Conservation (phyloP, 2,329 filamentous ascomycete species). For the Ambrosiella xylebori region DNA sequence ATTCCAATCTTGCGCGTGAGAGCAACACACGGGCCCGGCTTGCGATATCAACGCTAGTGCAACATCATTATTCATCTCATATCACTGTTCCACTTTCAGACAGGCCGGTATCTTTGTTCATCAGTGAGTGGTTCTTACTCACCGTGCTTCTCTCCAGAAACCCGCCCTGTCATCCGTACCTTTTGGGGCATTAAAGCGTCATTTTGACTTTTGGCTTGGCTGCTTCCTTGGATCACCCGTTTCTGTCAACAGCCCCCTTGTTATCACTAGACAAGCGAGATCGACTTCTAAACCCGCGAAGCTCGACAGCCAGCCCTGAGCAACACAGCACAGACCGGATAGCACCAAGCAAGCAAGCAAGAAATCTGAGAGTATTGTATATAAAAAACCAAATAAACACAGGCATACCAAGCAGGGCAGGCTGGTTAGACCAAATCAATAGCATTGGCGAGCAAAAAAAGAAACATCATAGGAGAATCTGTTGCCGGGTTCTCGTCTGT, state of each 20-base stretch:
- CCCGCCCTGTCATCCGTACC: neutral
- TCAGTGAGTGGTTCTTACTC: no score
- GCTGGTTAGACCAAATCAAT: neutral
- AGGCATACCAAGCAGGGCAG: neutral
- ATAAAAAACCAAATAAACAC: neutral
- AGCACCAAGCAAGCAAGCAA: neutral
- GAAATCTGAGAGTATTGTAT: neutral
- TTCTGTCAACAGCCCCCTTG: conserved; percentile 2
- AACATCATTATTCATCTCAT: neutral
- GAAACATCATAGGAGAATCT: neutral
- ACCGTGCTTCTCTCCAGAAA: no score
- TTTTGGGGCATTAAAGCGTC: conserved; percentile 1
- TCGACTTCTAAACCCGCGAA: conserved; percentile 10
- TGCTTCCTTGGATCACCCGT: conserved; percentile 6
- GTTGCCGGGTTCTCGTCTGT: neutral
- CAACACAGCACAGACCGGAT: neutral
- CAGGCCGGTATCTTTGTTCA: no score
- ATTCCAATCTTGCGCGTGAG: neutral
- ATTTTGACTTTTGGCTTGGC: conserved; percentile 3
- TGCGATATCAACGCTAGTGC: neutral
- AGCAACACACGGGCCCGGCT: neutral
- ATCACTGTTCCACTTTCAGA: neutral
- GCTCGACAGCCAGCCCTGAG: conserved; percentile 3
- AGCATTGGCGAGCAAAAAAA: no score
- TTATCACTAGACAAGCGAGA: conserved; percentile 7